phyloP scores from a whole-genome alignment of 2,329 filamentous ascomycete genomes.

The Cytospora piceae region DNA sequence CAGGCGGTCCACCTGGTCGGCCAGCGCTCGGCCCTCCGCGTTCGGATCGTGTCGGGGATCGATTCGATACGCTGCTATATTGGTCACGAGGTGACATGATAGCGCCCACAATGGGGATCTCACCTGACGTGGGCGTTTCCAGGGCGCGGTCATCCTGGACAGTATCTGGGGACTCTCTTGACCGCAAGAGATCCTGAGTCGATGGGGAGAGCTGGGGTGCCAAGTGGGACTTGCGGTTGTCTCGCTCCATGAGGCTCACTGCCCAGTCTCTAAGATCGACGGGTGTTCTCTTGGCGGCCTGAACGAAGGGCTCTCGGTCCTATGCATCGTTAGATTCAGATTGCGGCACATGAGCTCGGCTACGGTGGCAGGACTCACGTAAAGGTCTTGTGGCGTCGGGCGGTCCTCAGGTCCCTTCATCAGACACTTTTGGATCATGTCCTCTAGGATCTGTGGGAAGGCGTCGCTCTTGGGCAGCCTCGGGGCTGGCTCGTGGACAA shows the following conservation, averaged over 20 bases:
- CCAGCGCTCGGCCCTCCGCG: constrained; percentile 46
- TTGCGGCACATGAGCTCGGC: background rate
- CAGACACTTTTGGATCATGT: constrained; percentile 96
- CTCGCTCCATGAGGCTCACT: constrained; percentile 87
- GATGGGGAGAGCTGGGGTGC: constrained; percentile 79
- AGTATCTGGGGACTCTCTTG: constrained; percentile 61
- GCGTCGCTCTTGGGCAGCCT: constrained; percentile 95
- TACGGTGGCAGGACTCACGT: constrained; percentile 61
- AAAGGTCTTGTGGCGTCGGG: constrained; percentile 91
- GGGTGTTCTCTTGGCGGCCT: constrained; percentile 94
- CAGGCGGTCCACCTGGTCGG: constrained; percentile 47
- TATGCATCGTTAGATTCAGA: constrained; percentile 42
- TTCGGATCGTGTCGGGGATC: constrained; percentile 56
- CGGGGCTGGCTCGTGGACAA: constrained; percentile 93
- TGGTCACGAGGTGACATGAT: constrained; percentile 60
- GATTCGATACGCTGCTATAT: constrained; percentile 48
- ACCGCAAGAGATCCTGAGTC: constrained; percentile 74
- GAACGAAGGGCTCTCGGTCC: constrained; percentile 93
- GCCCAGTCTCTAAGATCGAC: constrained; percentile 95
- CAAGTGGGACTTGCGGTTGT: constrained; percentile 94
- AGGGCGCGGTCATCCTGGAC: constrained; percentile 52
- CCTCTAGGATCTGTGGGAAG: constrained; percentile 91
- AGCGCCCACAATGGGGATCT: constrained; percentile 68
- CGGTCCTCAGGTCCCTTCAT: constrained; percentile 86
- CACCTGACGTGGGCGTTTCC: constrained; percentile 70